Evolutionary conservation across 75 land plant genomes (phyloP), one percentile per base, ranked within the genome.

Genomic region (Selaginella tamariscina): DNA sequence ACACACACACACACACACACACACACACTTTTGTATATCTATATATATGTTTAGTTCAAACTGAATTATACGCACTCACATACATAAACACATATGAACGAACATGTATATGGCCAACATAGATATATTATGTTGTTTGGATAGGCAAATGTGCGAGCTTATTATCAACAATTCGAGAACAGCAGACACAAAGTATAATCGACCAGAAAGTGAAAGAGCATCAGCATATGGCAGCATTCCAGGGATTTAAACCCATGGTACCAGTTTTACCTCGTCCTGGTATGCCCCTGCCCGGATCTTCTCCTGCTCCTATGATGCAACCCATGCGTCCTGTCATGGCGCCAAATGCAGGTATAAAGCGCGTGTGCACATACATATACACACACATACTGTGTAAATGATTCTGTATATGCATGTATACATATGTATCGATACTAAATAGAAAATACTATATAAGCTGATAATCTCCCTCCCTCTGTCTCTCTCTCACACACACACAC

Each of bases 161-260:
- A 94, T 32, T 94, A 94, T 81, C 98, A 94, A 70, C 98, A 94
- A 57, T 90, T 90, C 74, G 98, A 94, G 71, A 91, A 78, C 96
- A 94, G 68, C 88, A 86, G 65, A 94, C 91, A 31, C 98, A 94
- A 65, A 94, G 91, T 56, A 73, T 94, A 71, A 89, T 94, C 78
- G 98, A 94, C 70, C 98, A 94, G 73, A 87, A 81, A 71, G 87
- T 94, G 54, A 94, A 87, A 71, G 96, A 94, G 39, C 98, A 94
- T 73, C 89, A 88, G 75, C 70, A 87, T 44, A 82, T 83, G 8
- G 85, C 91, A 24, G 72, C 54, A 32, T 82, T 76, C 64, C 91
- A 83, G 67, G 63, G 63, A 59, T 22, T 22, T 21, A 32, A 55
- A 21, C 83, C 84, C 18, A 75, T 78, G 66, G 32, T 76, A 2